phyloP scores from a whole-genome alignment of 352 stramenopile genomes.

The Phytopythium sindhum region DNA sequence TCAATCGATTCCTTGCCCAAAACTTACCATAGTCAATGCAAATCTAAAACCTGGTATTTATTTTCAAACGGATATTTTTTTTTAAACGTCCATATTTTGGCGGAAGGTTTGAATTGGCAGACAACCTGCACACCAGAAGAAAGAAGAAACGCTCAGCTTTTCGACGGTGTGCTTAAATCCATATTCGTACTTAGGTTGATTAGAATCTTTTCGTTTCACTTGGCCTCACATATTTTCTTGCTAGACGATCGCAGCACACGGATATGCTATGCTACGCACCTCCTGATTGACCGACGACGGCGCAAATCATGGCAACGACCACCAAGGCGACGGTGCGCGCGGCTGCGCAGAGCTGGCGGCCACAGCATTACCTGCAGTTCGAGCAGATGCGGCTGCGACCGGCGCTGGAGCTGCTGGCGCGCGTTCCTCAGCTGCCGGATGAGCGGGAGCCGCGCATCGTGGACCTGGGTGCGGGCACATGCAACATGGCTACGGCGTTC shows the following conservation, averaged over 20 bases:
- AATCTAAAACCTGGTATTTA: background rate
- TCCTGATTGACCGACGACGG: too few relatives aligned
- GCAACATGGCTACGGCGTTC: constrained; percentile 69
- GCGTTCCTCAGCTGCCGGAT: constrained; percentile 24
- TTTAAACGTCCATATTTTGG: background rate
- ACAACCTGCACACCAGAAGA: background rate
- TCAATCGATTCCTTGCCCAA: background rate
- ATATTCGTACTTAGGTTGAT: background rate
- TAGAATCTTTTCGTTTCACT: background rate
- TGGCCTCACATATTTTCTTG: background rate
- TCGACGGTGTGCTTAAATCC: background rate
- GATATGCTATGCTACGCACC: too few relatives aligned
- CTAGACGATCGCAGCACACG: too few relatives aligned
- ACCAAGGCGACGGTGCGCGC: constrained; percentile 6
- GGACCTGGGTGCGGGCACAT: constrained; percentile 61
- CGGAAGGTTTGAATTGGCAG: background rate
- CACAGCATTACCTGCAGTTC: constrained; percentile 63
- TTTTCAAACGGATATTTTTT: background rate
- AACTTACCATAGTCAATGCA: constrained; percentile 1
- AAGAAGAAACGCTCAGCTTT: constrained; percentile 2
- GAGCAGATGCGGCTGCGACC: constrained; percentile 52
- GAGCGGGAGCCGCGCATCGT: constrained; percentile 29
- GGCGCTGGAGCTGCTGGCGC: constrained; percentile 55
- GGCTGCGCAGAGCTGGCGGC: constrained; percentile 48
- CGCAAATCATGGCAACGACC: background rate